phyloP scores from a whole-genome alignment of 805 yeast species.

The Suhomyces vadensis region DNA sequence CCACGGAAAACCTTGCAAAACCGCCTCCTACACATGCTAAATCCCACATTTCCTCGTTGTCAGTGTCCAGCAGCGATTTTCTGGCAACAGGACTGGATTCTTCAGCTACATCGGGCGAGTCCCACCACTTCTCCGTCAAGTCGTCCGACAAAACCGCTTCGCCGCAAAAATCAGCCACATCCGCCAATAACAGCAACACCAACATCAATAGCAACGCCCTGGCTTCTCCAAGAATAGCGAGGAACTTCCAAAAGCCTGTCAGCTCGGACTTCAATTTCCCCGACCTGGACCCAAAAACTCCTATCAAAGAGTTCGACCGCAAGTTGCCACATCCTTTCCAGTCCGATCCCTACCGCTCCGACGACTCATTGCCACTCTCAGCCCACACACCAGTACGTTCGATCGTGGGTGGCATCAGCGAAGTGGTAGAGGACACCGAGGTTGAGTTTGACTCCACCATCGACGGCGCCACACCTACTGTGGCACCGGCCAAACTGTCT shows the following conservation, averaged over 20 bases:
- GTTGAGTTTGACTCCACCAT: background rate
- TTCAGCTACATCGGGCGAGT: slow-evolving; percentile 30
- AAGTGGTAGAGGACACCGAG: background rate
- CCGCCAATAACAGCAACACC: background rate
- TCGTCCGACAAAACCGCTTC: background rate
- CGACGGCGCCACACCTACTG: background rate
- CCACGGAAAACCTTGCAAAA: slow-evolving; percentile 5
- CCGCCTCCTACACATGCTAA: slow-evolving; percentile 14
- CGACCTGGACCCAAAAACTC: slow-evolving; percentile 1
- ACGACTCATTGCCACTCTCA: slow-evolving; percentile 2
- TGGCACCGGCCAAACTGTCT: background rate
- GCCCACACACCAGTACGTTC: background rate
- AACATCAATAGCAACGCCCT: too few relatives aligned
- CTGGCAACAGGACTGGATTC: slow-evolving; percentile 33
- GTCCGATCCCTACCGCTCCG: background rate
- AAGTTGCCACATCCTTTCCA: slow-evolving; percentile 9
- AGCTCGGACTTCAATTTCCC: slow-evolving; percentile 3
- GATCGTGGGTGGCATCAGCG: background rate
- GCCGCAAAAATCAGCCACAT: background rate
- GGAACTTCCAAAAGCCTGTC: background rate
- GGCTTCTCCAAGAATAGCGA: background rate
- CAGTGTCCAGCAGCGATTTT: slow-evolving; percentile 37
- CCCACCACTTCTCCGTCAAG: slow-evolving; percentile 13
- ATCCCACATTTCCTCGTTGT: slow-evolving; percentile 16
- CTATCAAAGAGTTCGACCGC: slow-evolving; percentile 5